A percentile compares a stretch with the other conserved stretches of the same genome.
Evolutionary conservation across 441 rosid genomes (phyloP).

Genomic region (Aleurites moluccanus): DNA sequence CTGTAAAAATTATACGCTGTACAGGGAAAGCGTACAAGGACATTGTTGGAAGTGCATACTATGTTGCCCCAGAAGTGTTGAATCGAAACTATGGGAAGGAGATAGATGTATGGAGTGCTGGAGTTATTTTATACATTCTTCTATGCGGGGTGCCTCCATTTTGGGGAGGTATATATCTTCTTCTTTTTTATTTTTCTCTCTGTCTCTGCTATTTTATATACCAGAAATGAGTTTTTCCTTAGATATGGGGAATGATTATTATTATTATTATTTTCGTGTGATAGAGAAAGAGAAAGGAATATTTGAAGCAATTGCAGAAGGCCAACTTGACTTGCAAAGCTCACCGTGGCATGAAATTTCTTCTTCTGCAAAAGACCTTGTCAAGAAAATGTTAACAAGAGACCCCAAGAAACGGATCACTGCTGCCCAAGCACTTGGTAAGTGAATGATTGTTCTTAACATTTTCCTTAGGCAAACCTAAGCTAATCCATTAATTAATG

Average conservation of each 20-base stretch:
- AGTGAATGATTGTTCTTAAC: constrained; percentile 19
- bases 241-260: no score
- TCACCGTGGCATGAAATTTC: constrained; percentile 92
- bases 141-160: constrained; percentile 92
- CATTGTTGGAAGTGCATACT: constrained; percentile 88
- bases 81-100: constrained; percentile 79
- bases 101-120: constrained; percentile 96
- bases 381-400: constrained; percentile 73
- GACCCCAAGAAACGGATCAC: constrained; percentile 76
- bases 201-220: not conserved
- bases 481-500: not conserved
- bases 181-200: not conserved
- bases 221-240: no score
- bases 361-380: constrained; percentile 75
- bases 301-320: constrained; percentile 32
- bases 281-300: constrained; percentile 55
- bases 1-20: not conserved
- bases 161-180: constrained; percentile 62
- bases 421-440: constrained; percentile 87
- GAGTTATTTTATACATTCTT: constrained; percentile 79
- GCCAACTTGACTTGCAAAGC: constrained; percentile 62
- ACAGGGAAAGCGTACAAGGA: constrained; percentile 70
- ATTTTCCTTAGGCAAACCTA: not conserved
- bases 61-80: constrained; percentile 91
- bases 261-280: not conserved